These are phyloP conservation scores for Chenopodium quinoa DNA, from an alignment of 148 eudicot species.

Conservation along the genomic window DNA sequence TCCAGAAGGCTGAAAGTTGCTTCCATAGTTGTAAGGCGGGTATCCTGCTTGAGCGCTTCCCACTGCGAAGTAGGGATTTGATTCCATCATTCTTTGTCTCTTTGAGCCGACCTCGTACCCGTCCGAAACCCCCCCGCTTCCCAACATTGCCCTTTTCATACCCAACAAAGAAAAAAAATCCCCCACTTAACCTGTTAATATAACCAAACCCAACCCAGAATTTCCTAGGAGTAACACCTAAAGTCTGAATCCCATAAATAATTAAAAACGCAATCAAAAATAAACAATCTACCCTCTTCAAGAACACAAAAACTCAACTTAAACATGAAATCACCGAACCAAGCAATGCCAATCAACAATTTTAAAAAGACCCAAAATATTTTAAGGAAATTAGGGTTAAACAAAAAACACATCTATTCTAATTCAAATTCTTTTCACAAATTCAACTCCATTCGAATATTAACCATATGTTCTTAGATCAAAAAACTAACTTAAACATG, in stretches of 20 bases:
- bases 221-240: slow-evolving; percentile 27
- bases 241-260: slow-evolving; percentile 21
- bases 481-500: too few relatives aligned
- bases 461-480: too few relatives aligned
- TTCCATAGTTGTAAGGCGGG: slow-evolving; percentile 43
- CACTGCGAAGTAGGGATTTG: slow-evolving; percentile 97
- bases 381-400: not conserved
- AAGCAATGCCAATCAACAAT: slow-evolving; percentile 1
- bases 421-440: too few relatives aligned
- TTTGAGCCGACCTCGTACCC: slow-evolving; percentile 99
- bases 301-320: slow-evolving; percentile 3
- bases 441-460: too few relatives aligned
- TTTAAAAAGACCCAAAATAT: not conserved
- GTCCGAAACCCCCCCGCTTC: slow-evolving; percentile 97
- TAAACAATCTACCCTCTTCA: slow-evolving; percentile 1
- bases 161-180: slow-evolving; percentile 54
- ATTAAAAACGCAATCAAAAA: not conserved
- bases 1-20: slow-evolving; percentile 45
- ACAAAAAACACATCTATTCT: too few relatives aligned
- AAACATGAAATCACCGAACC: not conserved
- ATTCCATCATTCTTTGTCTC: slow-evolving; percentile 97
- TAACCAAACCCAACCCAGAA: slow-evolving; percentile 81
- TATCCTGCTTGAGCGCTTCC: slow-evolving; percentile 55
- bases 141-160: slow-evolving; percentile 87
- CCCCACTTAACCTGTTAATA: slow-evolving; percentile 95